A percentile compares a stretch with the other conserved stretches of the same genome.
These are phyloP conservation scores for Clitopilus hobsonii DNA, from an alignment of 768 basidiomycete species.

Conservation along the genomic window DNA sequence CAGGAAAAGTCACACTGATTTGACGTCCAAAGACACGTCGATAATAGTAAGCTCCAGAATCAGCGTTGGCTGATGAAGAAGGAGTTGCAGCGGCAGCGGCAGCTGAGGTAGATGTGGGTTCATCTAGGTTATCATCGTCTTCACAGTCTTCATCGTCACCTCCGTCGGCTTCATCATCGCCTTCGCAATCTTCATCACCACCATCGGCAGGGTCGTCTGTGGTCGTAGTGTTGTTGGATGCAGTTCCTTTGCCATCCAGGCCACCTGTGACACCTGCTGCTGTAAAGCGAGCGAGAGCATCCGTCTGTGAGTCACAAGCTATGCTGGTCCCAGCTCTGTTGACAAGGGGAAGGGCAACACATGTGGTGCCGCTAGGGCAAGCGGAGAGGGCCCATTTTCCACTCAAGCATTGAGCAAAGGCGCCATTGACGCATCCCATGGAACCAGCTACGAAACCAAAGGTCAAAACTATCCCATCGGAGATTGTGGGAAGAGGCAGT, in stretches of 20 bases:
- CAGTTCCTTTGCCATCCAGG: slow-evolving; percentile 23
- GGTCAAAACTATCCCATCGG: no score
- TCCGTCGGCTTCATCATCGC: neutral
- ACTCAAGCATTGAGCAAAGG: slow-evolving; percentile 39
- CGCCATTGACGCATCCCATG: slow-evolving; percentile 33
- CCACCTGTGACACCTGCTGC: slow-evolving; percentile 41
- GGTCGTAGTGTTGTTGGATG: slow-evolving; percentile 1
- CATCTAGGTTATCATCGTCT: slow-evolving; percentile 5
- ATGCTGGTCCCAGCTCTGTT: slow-evolving; percentile 41
- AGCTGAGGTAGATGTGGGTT: slow-evolving; percentile 7
- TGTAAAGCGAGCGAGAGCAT: slow-evolving; percentile 34
- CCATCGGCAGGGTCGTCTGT: slow-evolving; percentile 5
- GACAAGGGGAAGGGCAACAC: slow-evolving; percentile 46
- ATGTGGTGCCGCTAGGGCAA: slow-evolving; percentile 31
- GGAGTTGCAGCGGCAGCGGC: slow-evolving; percentile 6
- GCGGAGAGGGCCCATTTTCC: slow-evolving; percentile 33
- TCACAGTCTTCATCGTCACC: neutral
- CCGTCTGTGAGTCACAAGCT: slow-evolving; percentile 34
- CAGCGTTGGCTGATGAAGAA: slow-evolving; percentile 5
- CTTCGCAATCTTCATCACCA: neutral
- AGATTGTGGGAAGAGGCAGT: no score
- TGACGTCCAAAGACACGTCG: neutral
- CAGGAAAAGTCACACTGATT: neutral
- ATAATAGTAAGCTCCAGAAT: slow-evolving; percentile 6
- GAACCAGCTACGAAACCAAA: no score